Evolutionary conservation across 495 filamentous ascomycete species (phyloP).

Genomic region (Achaetomiella virescens): DNA sequence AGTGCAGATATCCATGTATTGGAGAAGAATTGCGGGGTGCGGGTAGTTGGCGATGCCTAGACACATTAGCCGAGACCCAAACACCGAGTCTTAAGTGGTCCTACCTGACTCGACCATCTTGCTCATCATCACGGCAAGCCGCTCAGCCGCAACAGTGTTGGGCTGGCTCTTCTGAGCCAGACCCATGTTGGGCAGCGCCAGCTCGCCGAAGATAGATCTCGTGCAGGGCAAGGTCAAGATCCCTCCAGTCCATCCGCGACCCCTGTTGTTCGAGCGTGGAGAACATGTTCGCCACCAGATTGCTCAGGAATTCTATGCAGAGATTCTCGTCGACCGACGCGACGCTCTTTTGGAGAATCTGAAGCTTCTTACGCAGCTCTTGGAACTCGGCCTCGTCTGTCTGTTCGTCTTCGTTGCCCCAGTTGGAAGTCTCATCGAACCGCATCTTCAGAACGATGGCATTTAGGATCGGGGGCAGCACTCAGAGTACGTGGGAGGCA

Average conservation of each 20-base stretch:
- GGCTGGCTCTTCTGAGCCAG: conserved; percentile 76
- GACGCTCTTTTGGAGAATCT: conserved; percentile 83
- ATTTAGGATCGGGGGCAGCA: conserved; percentile 79
- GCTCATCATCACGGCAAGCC: conserved; percentile 81
- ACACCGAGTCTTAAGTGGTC: conserved; percentile 13
- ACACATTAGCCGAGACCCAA: conserved; percentile 12
- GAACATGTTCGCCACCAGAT: conserved; percentile 78
- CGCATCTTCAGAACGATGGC: conserved; percentile 93
- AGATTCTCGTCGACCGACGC: conserved; percentile 77
- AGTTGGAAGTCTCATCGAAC: conserved; percentile 88
- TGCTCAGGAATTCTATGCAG: conserved; percentile 77
- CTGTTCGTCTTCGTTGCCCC: conserved; percentile 90
- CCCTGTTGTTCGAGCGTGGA: conserved; percentile 62
- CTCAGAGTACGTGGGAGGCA: conserved; percentile 61
- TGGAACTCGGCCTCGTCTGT: conserved; percentile 99
- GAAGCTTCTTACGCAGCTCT: conserved; percentile 80
- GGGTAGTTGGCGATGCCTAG: conserved; percentile 73
- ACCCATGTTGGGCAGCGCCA: conserved; percentile 77
- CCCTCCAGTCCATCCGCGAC: conserved; percentile 81
- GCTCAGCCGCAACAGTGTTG: conserved; percentile 64
- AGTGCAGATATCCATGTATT: conserved; percentile 97
- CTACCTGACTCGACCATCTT: conserved; percentile 90
- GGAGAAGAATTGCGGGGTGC: conserved; percentile 85
- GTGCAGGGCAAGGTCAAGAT: conserved; percentile 89
- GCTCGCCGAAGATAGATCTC: conserved; percentile 94